Base-by-base conservation (phyloP, 2,329 filamentous ascomycete genomes). In the Colletotrichum gigasporum region DNA sequence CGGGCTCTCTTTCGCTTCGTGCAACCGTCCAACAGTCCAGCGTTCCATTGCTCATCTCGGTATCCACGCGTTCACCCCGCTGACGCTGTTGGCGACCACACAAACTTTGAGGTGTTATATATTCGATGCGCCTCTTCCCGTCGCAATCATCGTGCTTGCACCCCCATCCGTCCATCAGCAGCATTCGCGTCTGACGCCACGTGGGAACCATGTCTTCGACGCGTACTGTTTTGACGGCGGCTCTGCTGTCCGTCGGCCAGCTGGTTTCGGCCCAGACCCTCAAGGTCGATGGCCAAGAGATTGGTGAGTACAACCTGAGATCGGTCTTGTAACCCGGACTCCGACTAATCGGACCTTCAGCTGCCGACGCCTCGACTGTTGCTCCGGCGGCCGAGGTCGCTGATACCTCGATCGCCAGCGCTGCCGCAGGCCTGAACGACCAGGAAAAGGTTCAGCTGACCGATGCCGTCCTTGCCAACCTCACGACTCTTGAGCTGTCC, bases 391-490 rank as follows among this genome's bases (percentile, higher is more conserved):
- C 57, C 45, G 60, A 26, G 44, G 24, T 63, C 58, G 58, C 45
- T 30, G 52, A 57, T 14, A 45, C 58, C 26, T 18, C 55, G 9
- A 44, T 35, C 37, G 22, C 51, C 18, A 37, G 44, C 50, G 45
- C 50, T 12, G 42, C 63, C 10, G 42, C 55, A 8, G 53, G 44
- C 10, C 56, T 66, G 20, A 65, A 63, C 18, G 12, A 50, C n/a
- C 53, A 44, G 18, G 72, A 76, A 41, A 63, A 62, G 12, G 66
- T 74, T 18, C 74, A 78, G 54, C 68, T 80, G 55, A 80, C 77
- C 2, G 72, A 78, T 22, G 69, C 68, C 6, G 72, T 74, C 2
- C 66, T 80, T 22, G 66, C 69, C 41, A 74, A 75, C 48, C 69
- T 79, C 2, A 73, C 75, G 2, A 63, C 69, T 3, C 60, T 72